Percentiles rank a stretch among this genome's conserved stretches.
These are phyloP conservation scores for Zygosaccharomyces bisporus DNA, from an alignment of 805 yeast species.

Conservation along the genomic window DNA sequence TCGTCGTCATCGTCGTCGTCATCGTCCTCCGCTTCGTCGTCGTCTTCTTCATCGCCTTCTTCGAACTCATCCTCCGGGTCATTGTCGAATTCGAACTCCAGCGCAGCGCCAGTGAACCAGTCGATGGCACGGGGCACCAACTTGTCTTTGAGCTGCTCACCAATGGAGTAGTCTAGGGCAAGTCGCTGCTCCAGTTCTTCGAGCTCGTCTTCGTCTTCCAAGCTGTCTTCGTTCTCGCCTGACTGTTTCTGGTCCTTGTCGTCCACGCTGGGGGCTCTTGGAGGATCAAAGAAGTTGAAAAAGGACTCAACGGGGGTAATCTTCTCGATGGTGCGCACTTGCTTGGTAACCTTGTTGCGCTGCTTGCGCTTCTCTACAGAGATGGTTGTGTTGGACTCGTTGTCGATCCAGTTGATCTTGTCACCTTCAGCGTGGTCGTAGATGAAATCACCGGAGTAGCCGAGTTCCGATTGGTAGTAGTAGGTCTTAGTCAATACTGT, in stretches of 20 bases:
- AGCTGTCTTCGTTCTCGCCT: constrained; percentile 52
- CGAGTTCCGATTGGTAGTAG: constrained; percentile 89
- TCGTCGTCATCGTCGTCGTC: constrained; percentile 43
- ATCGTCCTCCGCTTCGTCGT: constrained; percentile 63
- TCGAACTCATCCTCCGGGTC: constrained; percentile 62
- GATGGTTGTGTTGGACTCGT: constrained; percentile 80
- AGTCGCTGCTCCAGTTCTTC: constrained; percentile 77
- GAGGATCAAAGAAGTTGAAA: constrained; percentile 94
- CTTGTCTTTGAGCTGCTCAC: constrained; percentile 94
- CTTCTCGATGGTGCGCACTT: constrained; percentile 93
- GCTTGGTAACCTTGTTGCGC: constrained; percentile 93
- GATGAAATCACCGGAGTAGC: constrained; percentile 92
- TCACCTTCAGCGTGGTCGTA: constrained; percentile 96
- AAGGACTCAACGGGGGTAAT: constrained; percentile 91
- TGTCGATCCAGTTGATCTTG: constrained; percentile 71
- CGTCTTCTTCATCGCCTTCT: constrained; percentile 57
- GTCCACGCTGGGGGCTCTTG: constrained; percentile 54
- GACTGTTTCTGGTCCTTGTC: constrained; percentile 41
- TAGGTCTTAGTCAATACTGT: constrained; percentile 74
- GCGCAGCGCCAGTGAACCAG: constrained; percentile 98
- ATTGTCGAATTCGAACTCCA: constrained; percentile 63
- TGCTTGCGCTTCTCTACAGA: constrained; percentile 91
- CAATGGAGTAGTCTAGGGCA: constrained; percentile 90
- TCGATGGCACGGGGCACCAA: constrained; percentile 94
- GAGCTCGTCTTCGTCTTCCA: constrained; percentile 53